These are phyloP conservation scores for Botrytis galanthina DNA, from an alignment of 2,329 filamentous ascomycete species.

Conservation along the genomic window DNA sequence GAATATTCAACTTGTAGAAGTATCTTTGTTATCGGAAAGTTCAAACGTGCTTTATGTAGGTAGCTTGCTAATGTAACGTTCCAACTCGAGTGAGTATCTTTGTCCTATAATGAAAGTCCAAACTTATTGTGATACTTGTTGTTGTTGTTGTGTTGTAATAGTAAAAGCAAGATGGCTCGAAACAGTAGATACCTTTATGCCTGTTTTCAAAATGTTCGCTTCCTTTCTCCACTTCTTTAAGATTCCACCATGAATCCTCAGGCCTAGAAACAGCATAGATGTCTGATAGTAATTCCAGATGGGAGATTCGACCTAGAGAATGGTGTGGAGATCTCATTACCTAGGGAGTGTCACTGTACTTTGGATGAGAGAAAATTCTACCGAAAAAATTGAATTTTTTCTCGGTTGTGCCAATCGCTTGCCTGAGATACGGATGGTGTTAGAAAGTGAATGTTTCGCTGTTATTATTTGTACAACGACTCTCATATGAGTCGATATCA, in stretches of 20 bases:
- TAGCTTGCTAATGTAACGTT: not conserved
- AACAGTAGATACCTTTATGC: not conserved
- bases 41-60: not conserved
- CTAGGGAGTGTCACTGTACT: not conserved
- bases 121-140: not conserved
- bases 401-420: not conserved
- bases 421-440: accelerated
- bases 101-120: not conserved
- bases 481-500: not conserved
- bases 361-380: not conserved
- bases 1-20: not conserved
- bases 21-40: not conserved
- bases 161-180: not conserved
- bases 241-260: not conserved
- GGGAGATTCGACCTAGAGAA: not conserved
- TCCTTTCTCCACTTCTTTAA: not conserved
- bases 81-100: not conserved
- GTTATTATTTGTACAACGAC: not conserved
- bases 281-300: not conserved
- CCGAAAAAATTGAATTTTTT: not conserved
- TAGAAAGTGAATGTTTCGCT: not conserved
- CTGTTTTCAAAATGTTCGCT: not conserved
- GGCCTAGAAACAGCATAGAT: not conserved
- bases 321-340: not conserved
- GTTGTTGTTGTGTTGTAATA: not conserved